These are phyloP conservation scores for Ampelomyces quisqualis DNA, from an alignment of 2,329 filamentous ascomycete genomes.

Conservation along the genomic window DNA sequence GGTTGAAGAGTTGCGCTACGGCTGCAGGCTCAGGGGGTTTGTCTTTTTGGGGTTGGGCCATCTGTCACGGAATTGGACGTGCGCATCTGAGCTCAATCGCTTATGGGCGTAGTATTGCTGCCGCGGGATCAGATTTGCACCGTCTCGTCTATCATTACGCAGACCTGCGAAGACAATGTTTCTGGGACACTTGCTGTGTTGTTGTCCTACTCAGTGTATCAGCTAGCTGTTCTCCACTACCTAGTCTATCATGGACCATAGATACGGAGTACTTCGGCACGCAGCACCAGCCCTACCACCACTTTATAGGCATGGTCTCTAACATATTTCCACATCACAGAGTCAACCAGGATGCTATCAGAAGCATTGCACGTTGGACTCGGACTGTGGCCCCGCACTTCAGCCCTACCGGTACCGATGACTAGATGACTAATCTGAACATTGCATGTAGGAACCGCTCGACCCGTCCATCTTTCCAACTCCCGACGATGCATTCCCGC, in stretches of 20 bases:
- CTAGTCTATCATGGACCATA: slow-evolving; percentile 57
- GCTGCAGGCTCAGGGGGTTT: slow-evolving; percentile 12
- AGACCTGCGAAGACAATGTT: too few species aligned
- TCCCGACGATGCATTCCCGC: slow-evolving; percentile 35
- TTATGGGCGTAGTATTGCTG: slow-evolving; percentile 14
- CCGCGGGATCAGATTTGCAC: slow-evolving; percentile 7
- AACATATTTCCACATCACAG: slow-evolving; percentile 33
- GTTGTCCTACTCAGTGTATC: not conserved
- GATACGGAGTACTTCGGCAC: slow-evolving; percentile 55
- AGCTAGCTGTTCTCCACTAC: slow-evolving; percentile 1
- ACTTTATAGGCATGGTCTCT: slow-evolving; percentile 51
- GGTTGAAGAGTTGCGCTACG: slow-evolving; percentile 15
- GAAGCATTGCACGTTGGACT: slow-evolving; percentile 33
- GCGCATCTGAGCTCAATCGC: slow-evolving; percentile 14
- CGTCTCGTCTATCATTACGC: not conserved
- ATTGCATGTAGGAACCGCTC: slow-evolving; percentile 45
- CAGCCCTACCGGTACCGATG: slow-evolving; percentile 3
- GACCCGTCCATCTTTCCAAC: slow-evolving; percentile 41
- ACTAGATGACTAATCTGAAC: slow-evolving; percentile 28
- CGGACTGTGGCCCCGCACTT: slow-evolving; percentile 11
- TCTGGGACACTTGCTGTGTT: not conserved
- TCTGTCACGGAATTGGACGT: slow-evolving; percentile 16
- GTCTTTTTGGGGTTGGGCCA: slow-evolving; percentile 8
- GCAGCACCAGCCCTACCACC: slow-evolving; percentile 48
- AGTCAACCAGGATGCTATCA: slow-evolving; percentile 43